Evolutionary conservation across 1,139 yeast species (phyloP).

Genomic region (Nadsonia commutata): DNA sequence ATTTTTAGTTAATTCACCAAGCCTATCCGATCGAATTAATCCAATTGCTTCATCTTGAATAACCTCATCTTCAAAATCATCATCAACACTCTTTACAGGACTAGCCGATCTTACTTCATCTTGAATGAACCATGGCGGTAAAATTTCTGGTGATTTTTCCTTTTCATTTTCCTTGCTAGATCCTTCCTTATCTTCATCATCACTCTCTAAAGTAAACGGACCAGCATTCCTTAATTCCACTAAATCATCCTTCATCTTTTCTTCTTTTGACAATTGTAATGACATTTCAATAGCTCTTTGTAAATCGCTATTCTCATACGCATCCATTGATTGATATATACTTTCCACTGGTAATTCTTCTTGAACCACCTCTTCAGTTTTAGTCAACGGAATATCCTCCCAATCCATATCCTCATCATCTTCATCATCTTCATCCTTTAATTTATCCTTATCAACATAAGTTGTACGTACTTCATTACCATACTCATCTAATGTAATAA

Average conservation of each 20-base stretch:
- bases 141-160: conserved; percentile 7
- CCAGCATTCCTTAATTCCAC: neutral
- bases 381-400: conserved; percentile 38
- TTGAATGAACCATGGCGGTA: conserved; percentile 10
- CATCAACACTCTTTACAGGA: neutral
- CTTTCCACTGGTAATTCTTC: conserved; percentile 6
- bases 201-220: neutral
- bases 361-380: conserved; percentile 2
- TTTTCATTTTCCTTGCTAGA: conserved; percentile 1
- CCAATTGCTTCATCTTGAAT: neutral
- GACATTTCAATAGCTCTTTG: conserved; percentile 35
- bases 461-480: conserved; percentile 9
- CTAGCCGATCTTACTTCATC: conserved; percentile 4
- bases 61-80: conserved; percentile 1
- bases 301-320: conserved; percentile 28
- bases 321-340: conserved; percentile 17
- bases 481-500: conserved; percentile 4
- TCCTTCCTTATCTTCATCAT: conserved; percentile 26
- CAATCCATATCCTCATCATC: conserved; percentile 38
- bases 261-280: conserved; percentile 24
- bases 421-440: conserved; percentile 6
- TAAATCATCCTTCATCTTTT: too few relatives aligned
- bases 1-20: neutral
- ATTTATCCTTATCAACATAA: conserved; percentile 12
- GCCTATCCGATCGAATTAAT: neutral